Conservation (phyloP, 768 basidiomycete genomes). For the Termitomyces sp. region DNA sequence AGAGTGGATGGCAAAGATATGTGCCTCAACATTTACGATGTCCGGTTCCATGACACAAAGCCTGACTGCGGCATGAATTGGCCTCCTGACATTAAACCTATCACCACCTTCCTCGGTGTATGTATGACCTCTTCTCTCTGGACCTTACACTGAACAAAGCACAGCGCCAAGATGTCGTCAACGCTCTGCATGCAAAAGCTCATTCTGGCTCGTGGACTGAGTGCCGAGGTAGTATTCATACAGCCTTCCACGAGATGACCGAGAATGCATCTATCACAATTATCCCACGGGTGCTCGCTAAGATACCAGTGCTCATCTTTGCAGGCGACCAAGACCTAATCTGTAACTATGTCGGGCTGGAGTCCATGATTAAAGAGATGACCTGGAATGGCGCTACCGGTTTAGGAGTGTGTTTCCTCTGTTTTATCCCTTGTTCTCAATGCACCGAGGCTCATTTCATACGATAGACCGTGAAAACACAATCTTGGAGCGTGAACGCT, state of each 20-base stretch:
- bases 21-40: slow-evolving; percentile 95
- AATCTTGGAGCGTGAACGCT: slow-evolving; percentile 72
- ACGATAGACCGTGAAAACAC: slow-evolving; percentile 56
- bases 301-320: slow-evolving; percentile 85
- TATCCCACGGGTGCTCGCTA: slow-evolving; percentile 72
- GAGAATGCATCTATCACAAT: slow-evolving; percentile 71
- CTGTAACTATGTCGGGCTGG: slow-evolving; percentile 92
- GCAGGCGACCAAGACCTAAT: slow-evolving; percentile 95
- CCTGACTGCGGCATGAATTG: slow-evolving; percentile 98
- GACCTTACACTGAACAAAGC: slow-evolving; percentile 5
- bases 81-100: slow-evolving; percentile 79
- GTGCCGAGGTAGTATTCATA: slow-evolving; percentile 66
- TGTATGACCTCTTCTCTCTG: slow-evolving; percentile 22
- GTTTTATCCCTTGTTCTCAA: background rate
- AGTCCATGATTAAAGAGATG: slow-evolving; percentile 77
- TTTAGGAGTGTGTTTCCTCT: slow-evolving; percentile 60
- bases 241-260: slow-evolving; percentile 47
- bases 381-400: slow-evolving; percentile 85
- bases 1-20: slow-evolving; percentile 66
- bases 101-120: slow-evolving; percentile 80
- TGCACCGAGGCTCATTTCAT: background rate
- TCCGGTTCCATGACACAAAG: slow-evolving; percentile 77
- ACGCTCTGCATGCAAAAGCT: slow-evolving; percentile 74
- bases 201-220: slow-evolving; percentile 85
- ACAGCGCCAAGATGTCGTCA: slow-evolving; percentile 77